phyloP scores from a whole-genome alignment of 208 protist genomes.

The Acanthamoeba divionensis region DNA sequence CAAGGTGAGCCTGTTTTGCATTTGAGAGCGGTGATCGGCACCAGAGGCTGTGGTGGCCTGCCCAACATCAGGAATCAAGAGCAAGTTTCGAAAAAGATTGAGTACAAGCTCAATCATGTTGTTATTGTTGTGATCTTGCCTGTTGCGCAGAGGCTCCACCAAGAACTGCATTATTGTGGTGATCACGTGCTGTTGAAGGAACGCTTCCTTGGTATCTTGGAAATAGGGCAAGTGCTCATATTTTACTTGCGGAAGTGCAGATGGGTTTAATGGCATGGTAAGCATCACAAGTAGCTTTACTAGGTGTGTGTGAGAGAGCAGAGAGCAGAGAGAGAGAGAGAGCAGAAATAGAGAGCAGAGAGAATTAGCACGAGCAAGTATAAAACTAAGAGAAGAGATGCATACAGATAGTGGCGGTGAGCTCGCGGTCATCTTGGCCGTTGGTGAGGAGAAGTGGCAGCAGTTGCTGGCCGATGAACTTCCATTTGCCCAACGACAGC shows the following conservation, averaged over 20 bases:
- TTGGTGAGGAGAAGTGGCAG: conserved; percentile 13
- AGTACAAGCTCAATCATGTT: conserved; percentile 22
- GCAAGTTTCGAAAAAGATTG: conserved; percentile 18
- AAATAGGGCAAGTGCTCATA: neutral
- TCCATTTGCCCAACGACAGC: neutral
- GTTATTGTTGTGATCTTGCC: neutral
- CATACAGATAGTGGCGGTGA: neutral
- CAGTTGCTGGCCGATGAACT: neutral
- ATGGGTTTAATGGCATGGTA: conserved; percentile 24
- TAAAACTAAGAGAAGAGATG: neutral
- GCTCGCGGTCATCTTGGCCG: neutral
- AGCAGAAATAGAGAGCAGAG: no score
- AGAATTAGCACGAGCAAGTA: no score
- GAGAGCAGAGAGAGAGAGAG: no score
- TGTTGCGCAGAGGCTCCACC: neutral
- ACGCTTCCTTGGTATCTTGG: conserved; percentile 31
- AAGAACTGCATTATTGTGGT: neutral
- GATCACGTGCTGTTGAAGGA: neutral
- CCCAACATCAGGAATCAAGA: neutral
- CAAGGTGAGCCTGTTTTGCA: neutral
- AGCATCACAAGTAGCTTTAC: conserved; percentile 34
- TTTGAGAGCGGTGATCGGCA: neutral
- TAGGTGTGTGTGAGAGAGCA: neutral
- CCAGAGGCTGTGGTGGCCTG: neutral
- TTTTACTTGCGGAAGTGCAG: neutral